Percentiles rank a stretch among this genome's conserved stretches.
phyloP scores from a whole-genome alignment of 345 rosid species.

The Erodium maritimum region DNA sequence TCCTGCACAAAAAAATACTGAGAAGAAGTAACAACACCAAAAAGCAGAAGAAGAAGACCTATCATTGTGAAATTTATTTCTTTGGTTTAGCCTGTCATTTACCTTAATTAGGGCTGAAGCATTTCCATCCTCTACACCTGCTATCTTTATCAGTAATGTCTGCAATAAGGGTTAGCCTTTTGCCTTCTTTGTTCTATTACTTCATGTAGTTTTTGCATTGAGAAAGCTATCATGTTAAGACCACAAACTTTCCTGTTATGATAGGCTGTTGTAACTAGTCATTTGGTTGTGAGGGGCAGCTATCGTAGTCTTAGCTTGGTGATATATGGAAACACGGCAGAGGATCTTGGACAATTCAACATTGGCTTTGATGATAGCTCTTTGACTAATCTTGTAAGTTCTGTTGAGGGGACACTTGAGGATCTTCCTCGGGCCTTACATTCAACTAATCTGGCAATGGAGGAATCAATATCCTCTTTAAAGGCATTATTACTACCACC shows the following conservation, averaged over 20 bases:
- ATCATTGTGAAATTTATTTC: too few relatives aligned
- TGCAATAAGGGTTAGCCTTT: too few relatives aligned
- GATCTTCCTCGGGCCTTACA: conserved; percentile 78
- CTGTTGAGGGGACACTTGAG: conserved; percentile 82
- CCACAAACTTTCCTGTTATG: conserved; percentile 9
- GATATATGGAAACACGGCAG: conserved; percentile 87
- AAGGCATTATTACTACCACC: conserved; percentile 49
- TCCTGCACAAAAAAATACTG: too few relatives aligned
- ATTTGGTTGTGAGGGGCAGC: conserved; percentile 91
- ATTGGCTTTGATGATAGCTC: conserved; percentile 86
- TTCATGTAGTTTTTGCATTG: too few relatives aligned
- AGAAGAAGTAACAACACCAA: too few relatives aligned
- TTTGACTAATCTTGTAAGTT: conserved; percentile 71
- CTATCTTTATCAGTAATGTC: too few relatives aligned
- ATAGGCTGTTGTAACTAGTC: conserved; percentile 98
- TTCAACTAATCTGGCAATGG: conserved; percentile 48
- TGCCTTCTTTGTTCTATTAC: too few relatives aligned
- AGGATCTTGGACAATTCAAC: conserved; percentile 97
- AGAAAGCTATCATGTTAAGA: too few relatives aligned
- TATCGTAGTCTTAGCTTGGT: conserved; percentile 88
- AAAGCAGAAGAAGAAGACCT: too few relatives aligned
- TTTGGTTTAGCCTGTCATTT: too few relatives aligned
- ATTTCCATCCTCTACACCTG: too few relatives aligned
- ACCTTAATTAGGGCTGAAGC: too few relatives aligned
- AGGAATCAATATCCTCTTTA: conserved; percentile 56